Base-by-base conservation (phyloP, 2,329 filamentous ascomycete genomes). In the Verticillium longisporum region DNA sequence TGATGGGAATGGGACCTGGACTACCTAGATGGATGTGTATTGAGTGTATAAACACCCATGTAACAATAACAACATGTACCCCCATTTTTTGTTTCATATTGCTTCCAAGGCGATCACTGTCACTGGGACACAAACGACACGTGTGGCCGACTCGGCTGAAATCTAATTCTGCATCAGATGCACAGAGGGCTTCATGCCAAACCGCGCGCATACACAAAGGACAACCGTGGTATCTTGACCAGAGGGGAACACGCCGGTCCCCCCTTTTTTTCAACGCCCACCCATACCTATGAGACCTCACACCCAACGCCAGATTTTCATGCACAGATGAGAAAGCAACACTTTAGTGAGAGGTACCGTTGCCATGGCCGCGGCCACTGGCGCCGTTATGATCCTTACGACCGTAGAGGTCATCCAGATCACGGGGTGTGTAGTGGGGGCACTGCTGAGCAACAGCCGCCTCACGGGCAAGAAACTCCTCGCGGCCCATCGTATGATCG, bases 401-500 rank as follows among this genome's bases (percentile, higher is more conserved):
- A 11, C 57, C 45, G 18, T 59, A 59, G 2, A 59, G 33, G 14
- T 54, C 57, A 11, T 54, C 57, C 6, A 59, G 57, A 13, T 15
- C 36, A 15, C 57, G 57, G 15, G 57, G 45, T n/a, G 45, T 21
- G 45, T 59, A 59, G 55, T 61, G 59, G n/a, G 55, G 54, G 33
- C 64, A 66, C 26, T 58, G 59, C 38, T 65, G 64, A 6, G 56
- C 55, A 57, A 65, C 62, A 53, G 63, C 59, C 55, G 74, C 74
- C 41, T 70, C 68, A 61, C 80, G 81, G 61, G 83, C 82, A 6
- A 75, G 74, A 59, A 72, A 72, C 68, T 98, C 95, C 74, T 99
- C 95, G 54, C 83, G 82, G 32, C 89, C 87, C 60, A 89, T 80
- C 56, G 89, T 78, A 68, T 88, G 89, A 70, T 99, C 95, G 71